phyloP scores from a whole-genome alignment of 2,329 filamentous ascomycete genomes.

The Penicillium sp. region DNA sequence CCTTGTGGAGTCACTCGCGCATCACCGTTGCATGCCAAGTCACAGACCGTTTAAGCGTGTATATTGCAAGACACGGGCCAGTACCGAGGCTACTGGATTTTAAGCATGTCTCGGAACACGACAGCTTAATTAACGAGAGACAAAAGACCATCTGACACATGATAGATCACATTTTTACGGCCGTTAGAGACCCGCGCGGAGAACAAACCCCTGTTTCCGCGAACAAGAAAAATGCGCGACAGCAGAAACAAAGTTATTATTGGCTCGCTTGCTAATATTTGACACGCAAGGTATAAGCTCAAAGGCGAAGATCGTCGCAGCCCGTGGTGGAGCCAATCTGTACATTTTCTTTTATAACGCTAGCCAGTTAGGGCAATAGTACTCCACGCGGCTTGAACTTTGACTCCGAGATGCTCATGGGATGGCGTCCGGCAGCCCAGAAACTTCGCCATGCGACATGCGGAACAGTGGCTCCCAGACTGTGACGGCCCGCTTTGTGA shows the following conservation, averaged over 20 bases:
- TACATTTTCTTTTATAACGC: background rate
- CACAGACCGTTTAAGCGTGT: background rate
- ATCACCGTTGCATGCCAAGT: background rate
- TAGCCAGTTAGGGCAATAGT: background rate
- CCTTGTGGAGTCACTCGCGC: background rate
- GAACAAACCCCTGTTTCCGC: background rate
- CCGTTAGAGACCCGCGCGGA: background rate
- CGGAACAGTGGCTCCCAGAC: conserved; percentile 51
- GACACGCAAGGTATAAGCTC: background rate
- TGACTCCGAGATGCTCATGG: conserved; percentile 13
- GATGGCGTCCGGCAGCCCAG: conserved; percentile 40
- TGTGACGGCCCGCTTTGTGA: conserved; percentile 43
- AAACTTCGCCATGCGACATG: conserved; percentile 44
- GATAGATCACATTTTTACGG: background rate
- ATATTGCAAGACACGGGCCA: background rate
- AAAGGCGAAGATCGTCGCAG: background rate
- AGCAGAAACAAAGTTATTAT: background rate
- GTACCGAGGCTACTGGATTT: background rate
- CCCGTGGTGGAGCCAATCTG: conserved; percentile 3
- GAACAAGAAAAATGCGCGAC: background rate
- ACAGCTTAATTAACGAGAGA: background rate
- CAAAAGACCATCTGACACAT: background rate
- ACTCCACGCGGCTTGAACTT: background rate
- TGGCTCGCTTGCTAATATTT: background rate
- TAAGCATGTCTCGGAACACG: background rate